Conservation (phyloP, 331 rosid genomes). For the Rhamnella rubrinervis region DNA sequence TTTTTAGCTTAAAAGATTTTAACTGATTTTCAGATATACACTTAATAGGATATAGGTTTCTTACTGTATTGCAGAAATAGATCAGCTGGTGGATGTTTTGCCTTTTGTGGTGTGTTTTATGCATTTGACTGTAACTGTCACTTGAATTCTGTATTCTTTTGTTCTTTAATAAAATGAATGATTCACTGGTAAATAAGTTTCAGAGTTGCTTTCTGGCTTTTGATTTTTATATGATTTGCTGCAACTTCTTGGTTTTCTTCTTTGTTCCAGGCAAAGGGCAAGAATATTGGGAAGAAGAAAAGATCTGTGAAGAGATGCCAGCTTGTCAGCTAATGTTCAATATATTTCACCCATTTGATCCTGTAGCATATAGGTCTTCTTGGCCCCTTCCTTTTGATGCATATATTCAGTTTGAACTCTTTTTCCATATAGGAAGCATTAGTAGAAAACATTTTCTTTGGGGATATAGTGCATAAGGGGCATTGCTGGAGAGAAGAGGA, state of each 20-base stretch:
- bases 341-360: constrained; percentile 97
- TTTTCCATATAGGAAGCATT: not conserved
- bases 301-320: constrained; percentile 86
- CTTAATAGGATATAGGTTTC: too few relatives aligned
- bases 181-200: not conserved
- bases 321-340: constrained; percentile 90
- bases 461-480: constrained; percentile 1
- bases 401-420: constrained; percentile 4
- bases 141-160: not conserved
- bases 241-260: constrained; percentile 17
- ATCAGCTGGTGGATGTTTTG: constrained; percentile 1
- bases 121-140: not conserved
- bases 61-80: not conserved
- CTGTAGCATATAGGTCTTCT: constrained; percentile 91
- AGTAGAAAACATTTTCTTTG: not conserved
- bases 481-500: not conserved
- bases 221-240: constrained; percentile 15
- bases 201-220: constrained; percentile 5
- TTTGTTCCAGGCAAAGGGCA: constrained; percentile 73
- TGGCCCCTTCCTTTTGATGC: constrained; percentile 16
- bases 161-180: not conserved
- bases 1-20: too few relatives aligned
- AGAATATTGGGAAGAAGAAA: constrained; percentile 87
- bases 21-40: too few relatives aligned
- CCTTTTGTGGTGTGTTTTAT: not conserved